phyloP scores from a whole-genome alignment of 805 yeast genomes.

The Candida awuae region DNA sequence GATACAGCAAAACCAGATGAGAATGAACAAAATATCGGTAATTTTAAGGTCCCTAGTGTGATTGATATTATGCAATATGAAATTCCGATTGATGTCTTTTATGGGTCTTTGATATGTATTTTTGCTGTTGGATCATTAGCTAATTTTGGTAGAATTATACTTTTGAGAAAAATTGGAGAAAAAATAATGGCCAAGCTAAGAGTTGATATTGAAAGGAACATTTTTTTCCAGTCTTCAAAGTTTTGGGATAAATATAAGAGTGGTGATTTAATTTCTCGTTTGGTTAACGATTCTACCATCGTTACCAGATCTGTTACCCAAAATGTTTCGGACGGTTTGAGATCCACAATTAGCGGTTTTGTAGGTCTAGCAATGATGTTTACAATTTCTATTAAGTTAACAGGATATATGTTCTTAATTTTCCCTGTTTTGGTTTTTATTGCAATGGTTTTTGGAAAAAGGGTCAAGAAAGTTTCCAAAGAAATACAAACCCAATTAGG shows the following conservation, averaged over 20 bases:
- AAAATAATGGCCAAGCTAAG: constrained; percentile 78
- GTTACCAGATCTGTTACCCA: constrained; percentile 82
- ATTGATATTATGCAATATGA: constrained; percentile 39
- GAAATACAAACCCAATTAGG: constrained; percentile 81
- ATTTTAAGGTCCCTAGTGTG: constrained; percentile 12
- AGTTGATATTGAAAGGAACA: constrained; percentile 64
- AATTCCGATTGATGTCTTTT: constrained; percentile 54
- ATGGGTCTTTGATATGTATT: constrained; percentile 48
- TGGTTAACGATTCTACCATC: constrained; percentile 82
- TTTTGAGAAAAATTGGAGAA: constrained; percentile 77
- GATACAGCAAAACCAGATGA: constrained; percentile 48
- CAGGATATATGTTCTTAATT: constrained; percentile 69
- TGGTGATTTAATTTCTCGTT: constrained; percentile 84
- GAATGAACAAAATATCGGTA: constrained; percentile 13
- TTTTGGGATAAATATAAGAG: constrained; percentile 85
- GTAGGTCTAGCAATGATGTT: constrained; percentile 93
- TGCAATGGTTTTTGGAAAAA: constrained; percentile 75
- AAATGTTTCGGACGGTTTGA: constrained; percentile 84
- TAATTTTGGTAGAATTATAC: constrained; percentile 71
- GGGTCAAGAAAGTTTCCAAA: constrained; percentile 65
- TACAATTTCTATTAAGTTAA: constrained; percentile 72
- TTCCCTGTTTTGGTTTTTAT: constrained; percentile 79
- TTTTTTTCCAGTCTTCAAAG: constrained; percentile 78
- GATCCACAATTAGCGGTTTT: constrained; percentile 72
- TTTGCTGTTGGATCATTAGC: constrained; percentile 71